Conservation (phyloP, 192 early-diverging fungal genomes). For the Umbelopsis sp. region DNA sequence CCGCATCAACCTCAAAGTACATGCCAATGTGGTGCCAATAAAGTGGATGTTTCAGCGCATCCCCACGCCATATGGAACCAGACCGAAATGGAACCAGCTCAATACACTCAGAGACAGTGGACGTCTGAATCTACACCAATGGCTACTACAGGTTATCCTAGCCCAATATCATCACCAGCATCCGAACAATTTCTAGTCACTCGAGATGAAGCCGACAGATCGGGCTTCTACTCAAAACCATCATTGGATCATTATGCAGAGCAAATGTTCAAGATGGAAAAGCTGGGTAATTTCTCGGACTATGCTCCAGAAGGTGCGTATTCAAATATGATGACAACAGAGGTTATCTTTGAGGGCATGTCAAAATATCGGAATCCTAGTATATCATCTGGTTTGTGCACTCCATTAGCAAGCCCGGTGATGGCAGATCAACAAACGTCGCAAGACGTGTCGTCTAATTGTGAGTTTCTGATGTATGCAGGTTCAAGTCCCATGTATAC, state of each 20-base stretch:
- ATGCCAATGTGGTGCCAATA: not conserved
- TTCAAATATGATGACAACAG: not conserved
- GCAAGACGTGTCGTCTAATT: not conserved
- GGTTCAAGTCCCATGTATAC: too few species aligned
- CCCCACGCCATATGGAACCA: not conserved
- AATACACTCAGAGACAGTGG: not conserved
- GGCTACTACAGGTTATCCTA: not conserved
- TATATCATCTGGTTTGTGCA: not conserved
- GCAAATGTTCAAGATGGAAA: not conserved
- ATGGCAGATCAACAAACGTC: not conserved
- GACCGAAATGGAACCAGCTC: not conserved
- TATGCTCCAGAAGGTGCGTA: not conserved
- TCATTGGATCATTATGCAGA: not conserved
- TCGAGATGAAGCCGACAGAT: not conserved
- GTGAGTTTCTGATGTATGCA: constrained; percentile 13
- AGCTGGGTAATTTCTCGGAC: not conserved
- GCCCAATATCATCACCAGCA: not conserved
- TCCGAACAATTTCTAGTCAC: not conserved
- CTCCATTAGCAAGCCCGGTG: not conserved
- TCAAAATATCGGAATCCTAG: not conserved
- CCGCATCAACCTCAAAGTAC: not conserved
- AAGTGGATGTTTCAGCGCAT: not conserved
- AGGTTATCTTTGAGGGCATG: not conserved
- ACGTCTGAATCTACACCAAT: not conserved
- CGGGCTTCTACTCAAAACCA: not conserved